A percentile compares a stretch with the other conserved stretches of the same genome.
Evolutionary conservation across 192 early-diverging fungal species (phyloP).

Genomic region (Cladochytrium replicatum): DNA sequence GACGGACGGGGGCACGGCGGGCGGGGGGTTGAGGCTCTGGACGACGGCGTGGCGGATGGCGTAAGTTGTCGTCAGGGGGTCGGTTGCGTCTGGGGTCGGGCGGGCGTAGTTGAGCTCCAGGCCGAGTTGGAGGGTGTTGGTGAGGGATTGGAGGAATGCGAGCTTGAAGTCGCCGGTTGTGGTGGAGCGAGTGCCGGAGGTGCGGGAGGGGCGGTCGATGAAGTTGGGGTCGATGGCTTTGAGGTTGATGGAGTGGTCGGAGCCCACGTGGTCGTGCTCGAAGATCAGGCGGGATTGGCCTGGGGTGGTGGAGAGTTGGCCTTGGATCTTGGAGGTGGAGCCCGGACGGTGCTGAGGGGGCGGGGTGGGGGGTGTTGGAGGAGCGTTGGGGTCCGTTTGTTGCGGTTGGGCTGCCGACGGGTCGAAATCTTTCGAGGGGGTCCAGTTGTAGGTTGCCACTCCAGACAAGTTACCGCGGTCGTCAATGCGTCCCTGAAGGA

Average conservation of each 20-base stretch:
- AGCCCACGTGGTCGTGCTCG: constrained; percentile 86
- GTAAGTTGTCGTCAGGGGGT: constrained; percentile 58
- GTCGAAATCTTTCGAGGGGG: constrained; percentile 24
- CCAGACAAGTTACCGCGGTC: constrained; percentile 81
- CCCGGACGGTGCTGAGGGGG: constrained; percentile 11
- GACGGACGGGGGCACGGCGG: constrained; percentile 31
- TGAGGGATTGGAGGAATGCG: constrained; percentile 85
- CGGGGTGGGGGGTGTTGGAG: constrained; percentile 6
- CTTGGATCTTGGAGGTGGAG: constrained; percentile 40
- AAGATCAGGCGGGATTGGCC: constrained; percentile 85
- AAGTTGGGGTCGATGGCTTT: constrained; percentile 95
- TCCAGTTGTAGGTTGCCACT: constrained; percentile 73
- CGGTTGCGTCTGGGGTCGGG: constrained; percentile 70
- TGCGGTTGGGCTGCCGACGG: constrained; percentile 11
- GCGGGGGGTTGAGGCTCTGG: no score
- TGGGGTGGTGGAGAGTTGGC: constrained; percentile 51
- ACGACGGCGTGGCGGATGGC: constrained; percentile 34
- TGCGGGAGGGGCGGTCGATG: constrained; percentile 44
- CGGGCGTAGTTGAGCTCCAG: constrained; percentile 76
- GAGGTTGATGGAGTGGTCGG: constrained; percentile 78
- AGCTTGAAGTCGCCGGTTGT: constrained; percentile 81
- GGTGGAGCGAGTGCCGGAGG: constrained; percentile 11
- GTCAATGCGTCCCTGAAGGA: constrained; percentile 92
- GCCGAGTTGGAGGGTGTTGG: constrained; percentile 71
- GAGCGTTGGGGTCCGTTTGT: constrained; percentile 21